Evolutionary conservation across 1,284 basidiomycete species (phyloP), one percentile per base, ranked within the genome.

Genomic region (Chalciporus sp.): DNA sequence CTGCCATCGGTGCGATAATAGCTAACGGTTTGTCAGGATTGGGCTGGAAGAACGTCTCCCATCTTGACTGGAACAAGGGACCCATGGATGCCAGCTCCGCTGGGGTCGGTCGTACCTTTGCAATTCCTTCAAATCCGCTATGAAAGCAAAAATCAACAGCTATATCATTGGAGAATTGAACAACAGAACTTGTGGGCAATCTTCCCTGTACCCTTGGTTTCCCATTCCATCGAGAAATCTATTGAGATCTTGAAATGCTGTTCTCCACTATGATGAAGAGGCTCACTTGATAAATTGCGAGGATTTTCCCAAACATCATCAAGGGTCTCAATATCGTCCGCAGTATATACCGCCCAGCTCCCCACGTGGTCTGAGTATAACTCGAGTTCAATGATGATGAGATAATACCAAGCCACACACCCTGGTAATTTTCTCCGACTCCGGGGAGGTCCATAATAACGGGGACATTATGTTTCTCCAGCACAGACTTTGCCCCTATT

Each of bases 341-440:
- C 67, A 0, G 74, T 72, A 17, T 73, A 55, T 56, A 74, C 83
- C 0, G 71, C 66, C 2, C 65, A 7, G 67, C 40, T 12, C 71
- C 56, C 31, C 74, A 71, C n/a, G 58, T 84, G 83, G 58, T 83
- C 83, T 76, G 44, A 17, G 35, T 42, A 33, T 9, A 37, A 12
- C 1, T 14, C n/a, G 4, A 17, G 6, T 20, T 12, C 33, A 35
- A 11, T 6, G 20, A 7, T 11, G 16, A 37, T 19, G 2, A 7
- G 26, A 0, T 19, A 0, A 14, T 9, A n/a, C n/a, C n/a, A n/a
- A n/a, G n/a, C 2, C 7, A 19, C 3, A 0, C 11, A 23, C 43
- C 49, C 14, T 51, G 74, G 53, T 79, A 81, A 26, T 77, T 71
- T 57, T 82, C 77, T 7, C 85, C 85, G 0, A 86, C 84, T 3